Percentiles rank a stretch among this genome's conserved stretches.
Evolutionary conservation across 768 basidiomycete genomes (phyloP).

Genomic region (Xerocomus brunneocitrinus): DNA sequence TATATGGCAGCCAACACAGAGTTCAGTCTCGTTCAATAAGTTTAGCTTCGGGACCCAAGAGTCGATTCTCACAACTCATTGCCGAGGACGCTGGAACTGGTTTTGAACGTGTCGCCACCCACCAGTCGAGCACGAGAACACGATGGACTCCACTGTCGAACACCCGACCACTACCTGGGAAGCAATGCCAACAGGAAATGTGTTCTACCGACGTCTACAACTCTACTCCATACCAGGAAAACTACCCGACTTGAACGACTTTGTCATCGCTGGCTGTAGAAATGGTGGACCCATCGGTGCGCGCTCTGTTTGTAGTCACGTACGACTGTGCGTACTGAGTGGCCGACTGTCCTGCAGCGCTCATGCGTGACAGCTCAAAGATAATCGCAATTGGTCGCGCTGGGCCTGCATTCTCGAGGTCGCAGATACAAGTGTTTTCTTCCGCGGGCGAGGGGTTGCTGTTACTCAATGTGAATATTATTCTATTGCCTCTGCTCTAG

Average conservation of each 20-base stretch:
- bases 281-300: constrained; percentile 88
- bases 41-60: neutral
- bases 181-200: constrained; percentile 80
- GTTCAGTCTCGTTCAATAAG: neutral
- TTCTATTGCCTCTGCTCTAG: neutral
- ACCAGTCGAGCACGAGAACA: neutral
- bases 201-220: constrained; percentile 84
- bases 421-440: constrained; percentile 86
- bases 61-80: neutral
- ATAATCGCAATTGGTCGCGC: constrained; percentile 65
- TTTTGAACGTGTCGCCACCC: neutral
- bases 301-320: neutral
- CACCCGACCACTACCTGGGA: constrained; percentile 87
- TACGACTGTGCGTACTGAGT: constrained; percentile 2
- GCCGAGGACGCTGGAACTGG: too few relatives aligned
- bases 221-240: constrained; percentile 81
- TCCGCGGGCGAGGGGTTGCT: constrained; percentile 73
- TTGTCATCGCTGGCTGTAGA: constrained; percentile 73
- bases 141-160: constrained; percentile 42
- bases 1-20: neutral
- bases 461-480: constrained; percentile 66
- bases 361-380: constrained; percentile 83
- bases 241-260: constrained; percentile 73
- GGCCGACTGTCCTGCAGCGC: constrained; percentile 43
- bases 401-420: constrained; percentile 55